phyloP scores from a whole-genome alignment of 164 flowering plant species.

The Piper longum region DNA sequence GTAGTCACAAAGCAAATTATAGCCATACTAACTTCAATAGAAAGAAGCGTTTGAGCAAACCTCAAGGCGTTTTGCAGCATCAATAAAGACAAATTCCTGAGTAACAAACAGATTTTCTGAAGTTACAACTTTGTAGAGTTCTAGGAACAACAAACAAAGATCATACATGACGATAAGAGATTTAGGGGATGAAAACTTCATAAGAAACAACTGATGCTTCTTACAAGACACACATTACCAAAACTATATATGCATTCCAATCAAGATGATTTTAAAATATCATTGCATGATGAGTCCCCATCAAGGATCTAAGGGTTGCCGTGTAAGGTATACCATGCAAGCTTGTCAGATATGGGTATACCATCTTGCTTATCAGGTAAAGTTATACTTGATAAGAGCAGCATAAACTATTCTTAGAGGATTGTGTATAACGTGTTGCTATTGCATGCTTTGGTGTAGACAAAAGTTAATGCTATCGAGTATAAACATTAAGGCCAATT shows the following conservation, averaged over 20 bases:
- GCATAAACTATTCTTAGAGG: no score
- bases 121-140: slow-evolving; percentile 2
- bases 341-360: no score
- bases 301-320: no score
- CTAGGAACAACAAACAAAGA: neutral
- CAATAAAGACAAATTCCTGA: slow-evolving; percentile 31
- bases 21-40: neutral
- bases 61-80: slow-evolving; percentile 21
- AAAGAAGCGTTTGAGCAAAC: slow-evolving; percentile 9
- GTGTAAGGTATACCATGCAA: no score
- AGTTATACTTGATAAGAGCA: neutral
- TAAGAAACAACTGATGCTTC: no score
- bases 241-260: no score
- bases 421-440: neutral
- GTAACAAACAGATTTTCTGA: neutral
- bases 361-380: neutral
- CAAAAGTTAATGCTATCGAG: neutral
- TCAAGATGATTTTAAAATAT: no score
- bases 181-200: no score
- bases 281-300: no score
- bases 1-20: neutral
- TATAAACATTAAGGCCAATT: neutral
- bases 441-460: neutral
- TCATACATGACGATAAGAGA: no score
- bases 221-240: no score